Base-by-base conservation (phyloP, 805 yeast species). In the Saturnispora galanensis region DNA sequence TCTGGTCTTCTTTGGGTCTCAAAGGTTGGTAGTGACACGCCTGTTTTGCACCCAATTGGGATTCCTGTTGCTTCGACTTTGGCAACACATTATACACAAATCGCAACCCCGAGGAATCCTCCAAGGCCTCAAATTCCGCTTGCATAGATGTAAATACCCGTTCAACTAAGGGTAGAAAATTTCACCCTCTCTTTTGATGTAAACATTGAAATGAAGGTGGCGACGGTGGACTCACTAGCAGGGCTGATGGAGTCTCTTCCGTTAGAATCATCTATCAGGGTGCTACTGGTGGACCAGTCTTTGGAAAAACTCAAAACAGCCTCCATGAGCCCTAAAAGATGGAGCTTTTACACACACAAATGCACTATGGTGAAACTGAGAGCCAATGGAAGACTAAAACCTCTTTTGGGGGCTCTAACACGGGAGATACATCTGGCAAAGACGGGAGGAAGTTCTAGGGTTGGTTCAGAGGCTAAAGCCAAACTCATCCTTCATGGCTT, bases 51-150 rank as follows among this genome's bases (percentile, higher is more conserved):
- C 73, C 68, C 41, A 73, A 67, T 42, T 80, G 58, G 30, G 69
- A 66, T 41, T 74, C 73, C 39, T 76, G 79, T 36, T 69, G 63
- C 53, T 70, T 73, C n/a, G 76, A 66, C 36, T 70, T 64, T 5
- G 84, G 84, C 11, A 79, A 60, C 9, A 67, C 64, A 57, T 80
- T 82, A 88, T 93, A 84, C 6, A 89, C 71, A 58, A 80, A 71
- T 54, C 93, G 74, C 35, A 82, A 74, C 39, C 93, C 93, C 52
- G 83, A 82, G 43, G 63, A 58, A 58, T 84, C 93, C 58, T 84
- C 95, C 52, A 71, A 63, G 13, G 66, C 66, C 54, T 75, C 79
- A 52, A 76, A 74, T 17, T 51, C 49, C 12, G 47, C 33, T 26
- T 50, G 53, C 50, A 51, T 10, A 31, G 10, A 17, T 18, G 10